phyloP scores from a whole-genome alignment of 2,329 filamentous ascomycete species.

The Mollisia scopiformis region DNA sequence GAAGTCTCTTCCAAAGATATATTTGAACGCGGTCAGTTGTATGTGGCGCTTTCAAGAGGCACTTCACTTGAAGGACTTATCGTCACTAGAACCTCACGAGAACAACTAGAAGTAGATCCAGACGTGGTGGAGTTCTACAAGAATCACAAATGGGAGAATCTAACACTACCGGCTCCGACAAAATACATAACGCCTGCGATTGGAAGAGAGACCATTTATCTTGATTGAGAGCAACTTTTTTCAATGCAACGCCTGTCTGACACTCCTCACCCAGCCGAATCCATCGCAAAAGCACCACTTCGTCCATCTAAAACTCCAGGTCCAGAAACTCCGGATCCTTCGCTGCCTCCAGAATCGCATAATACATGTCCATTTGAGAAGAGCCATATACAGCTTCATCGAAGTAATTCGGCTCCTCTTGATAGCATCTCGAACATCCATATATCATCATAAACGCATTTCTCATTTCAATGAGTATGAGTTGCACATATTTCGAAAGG shows the following conservation, averaged over 20 bases:
- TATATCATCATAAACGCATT: not conserved
- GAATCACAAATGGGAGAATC: slow-evolving; percentile 28
- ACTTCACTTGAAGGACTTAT: slow-evolving; percentile 30
- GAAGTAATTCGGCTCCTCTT: not conserved
- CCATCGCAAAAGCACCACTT: not conserved
- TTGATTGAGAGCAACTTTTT: not conserved
- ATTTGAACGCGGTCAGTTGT: slow-evolving; percentile 33
- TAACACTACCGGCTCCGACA: not conserved
- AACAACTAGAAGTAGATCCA: slow-evolving; percentile 23
- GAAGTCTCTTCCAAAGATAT: slow-evolving; percentile 30
- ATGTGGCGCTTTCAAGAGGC: slow-evolving; percentile 32
- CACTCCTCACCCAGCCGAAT: not conserved
- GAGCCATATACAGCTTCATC: not conserved
- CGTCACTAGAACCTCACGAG: slow-evolving; percentile 24
- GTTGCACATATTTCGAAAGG: not conserved
- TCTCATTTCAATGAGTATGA: not conserved
- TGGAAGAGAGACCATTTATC: not conserved
- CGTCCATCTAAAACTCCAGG: not conserved
- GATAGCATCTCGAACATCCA: not conserved
- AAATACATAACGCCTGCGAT: not conserved
- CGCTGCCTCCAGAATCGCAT: not conserved
- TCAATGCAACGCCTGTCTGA: not conserved
- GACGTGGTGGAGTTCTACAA: slow-evolving; percentile 33
- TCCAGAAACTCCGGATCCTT: not conserved
- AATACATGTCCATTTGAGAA: not conserved